Evolutionary conservation across 495 filamentous ascomycete genomes (phyloP).

Genomic region (Aspergillus carlsbadensis): DNA sequence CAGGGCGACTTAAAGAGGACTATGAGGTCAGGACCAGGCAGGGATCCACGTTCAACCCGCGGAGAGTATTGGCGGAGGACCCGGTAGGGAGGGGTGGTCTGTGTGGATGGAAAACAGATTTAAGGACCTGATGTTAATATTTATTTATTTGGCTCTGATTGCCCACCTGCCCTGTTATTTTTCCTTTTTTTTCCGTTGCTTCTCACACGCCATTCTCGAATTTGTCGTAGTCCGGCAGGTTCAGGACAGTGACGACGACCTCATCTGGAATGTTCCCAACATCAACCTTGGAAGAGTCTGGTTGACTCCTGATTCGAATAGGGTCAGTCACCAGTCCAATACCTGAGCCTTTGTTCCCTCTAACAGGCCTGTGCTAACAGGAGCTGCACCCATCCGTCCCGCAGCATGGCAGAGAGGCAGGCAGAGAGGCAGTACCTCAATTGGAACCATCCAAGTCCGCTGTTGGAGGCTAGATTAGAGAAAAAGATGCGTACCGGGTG

Average conservation of each 20-base stretch:
- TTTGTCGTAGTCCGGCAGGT: conserved; percentile 1
- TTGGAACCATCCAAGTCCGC: conserved; percentile 16
- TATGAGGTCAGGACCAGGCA: conserved; percentile 14
- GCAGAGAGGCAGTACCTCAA: conserved; percentile 14
- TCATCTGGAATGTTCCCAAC: conserved; percentile 13
- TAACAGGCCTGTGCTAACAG: conserved; percentile 17
- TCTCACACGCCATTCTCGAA: background rate
- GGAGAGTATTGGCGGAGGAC: conserved; percentile 23
- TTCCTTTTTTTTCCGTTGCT: conserved; percentile 13
- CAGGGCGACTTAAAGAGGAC: conserved; percentile 16
- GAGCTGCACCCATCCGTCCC: conserved; percentile 21
- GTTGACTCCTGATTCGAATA: conserved; percentile 11
- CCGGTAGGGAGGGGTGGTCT: conserved; percentile 22
- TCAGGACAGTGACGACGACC: conserved; percentile 11
- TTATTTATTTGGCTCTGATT: conserved; percentile 15
- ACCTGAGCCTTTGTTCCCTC: conserved; percentile 12
- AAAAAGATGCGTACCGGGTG: conserved; percentile 18
- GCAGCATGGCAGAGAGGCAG: conserved; percentile 17
- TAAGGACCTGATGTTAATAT: conserved; percentile 25
- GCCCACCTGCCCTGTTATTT: conserved; percentile 10
- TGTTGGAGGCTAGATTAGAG: conserved; percentile 19
- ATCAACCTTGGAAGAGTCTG: background rate
- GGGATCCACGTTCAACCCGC: conserved; percentile 17
- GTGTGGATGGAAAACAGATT: conserved; percentile 26
- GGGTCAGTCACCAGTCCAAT: conserved; percentile 16